A percentile compares a stretch with the other conserved stretches of the same genome.
Conservation (phyloP, 352 stramenopile species). For the Blastocystis sp. region DNA sequence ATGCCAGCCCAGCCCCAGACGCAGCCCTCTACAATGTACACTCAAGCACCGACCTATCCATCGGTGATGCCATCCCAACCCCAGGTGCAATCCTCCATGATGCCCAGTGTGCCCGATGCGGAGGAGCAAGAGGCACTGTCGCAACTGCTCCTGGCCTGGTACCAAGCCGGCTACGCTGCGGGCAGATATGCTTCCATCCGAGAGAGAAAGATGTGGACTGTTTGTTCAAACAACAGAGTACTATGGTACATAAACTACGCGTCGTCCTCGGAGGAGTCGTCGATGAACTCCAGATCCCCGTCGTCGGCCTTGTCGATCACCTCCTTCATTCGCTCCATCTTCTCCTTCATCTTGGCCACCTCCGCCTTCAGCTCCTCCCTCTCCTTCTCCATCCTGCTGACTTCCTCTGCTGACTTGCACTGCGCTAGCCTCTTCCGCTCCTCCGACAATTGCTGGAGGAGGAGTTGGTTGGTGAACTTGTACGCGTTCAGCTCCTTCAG, state of each 20-base stretch:
- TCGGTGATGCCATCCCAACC: neutral
- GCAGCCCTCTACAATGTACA: neutral
- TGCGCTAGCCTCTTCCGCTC: neutral
- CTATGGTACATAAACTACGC: slow-evolving; percentile 7
- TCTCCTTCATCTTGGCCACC: neutral
- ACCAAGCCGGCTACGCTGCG: slow-evolving; percentile 58
- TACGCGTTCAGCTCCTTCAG: neutral
- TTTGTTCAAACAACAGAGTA: slow-evolving; percentile 57
- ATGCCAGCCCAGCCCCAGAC: neutral
- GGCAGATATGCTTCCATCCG: slow-evolving; percentile 37
- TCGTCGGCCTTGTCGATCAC: slow-evolving; percentile 20
- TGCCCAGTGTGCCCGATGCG: slow-evolving; percentile 11
- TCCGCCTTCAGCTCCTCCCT: slow-evolving; percentile 7
- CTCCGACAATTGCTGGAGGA: slow-evolving; percentile 45
- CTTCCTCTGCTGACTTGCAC: neutral
- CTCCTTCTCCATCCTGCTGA: neutral
- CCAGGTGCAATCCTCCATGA: neutral
- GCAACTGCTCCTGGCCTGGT: slow-evolving; percentile 57
- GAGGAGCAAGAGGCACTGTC: slow-evolving; percentile 60
- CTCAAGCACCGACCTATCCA: neutral
- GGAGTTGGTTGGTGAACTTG: slow-evolving; percentile 48
- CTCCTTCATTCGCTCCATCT: slow-evolving; percentile 20
- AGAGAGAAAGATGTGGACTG: slow-evolving; percentile 16
- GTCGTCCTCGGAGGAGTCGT: slow-evolving; percentile 30
- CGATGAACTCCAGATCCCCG: slow-evolving; percentile 46